Conservation (phyloP, 495 filamentous ascomycete genomes). For the Xylaria telfairii region DNA sequence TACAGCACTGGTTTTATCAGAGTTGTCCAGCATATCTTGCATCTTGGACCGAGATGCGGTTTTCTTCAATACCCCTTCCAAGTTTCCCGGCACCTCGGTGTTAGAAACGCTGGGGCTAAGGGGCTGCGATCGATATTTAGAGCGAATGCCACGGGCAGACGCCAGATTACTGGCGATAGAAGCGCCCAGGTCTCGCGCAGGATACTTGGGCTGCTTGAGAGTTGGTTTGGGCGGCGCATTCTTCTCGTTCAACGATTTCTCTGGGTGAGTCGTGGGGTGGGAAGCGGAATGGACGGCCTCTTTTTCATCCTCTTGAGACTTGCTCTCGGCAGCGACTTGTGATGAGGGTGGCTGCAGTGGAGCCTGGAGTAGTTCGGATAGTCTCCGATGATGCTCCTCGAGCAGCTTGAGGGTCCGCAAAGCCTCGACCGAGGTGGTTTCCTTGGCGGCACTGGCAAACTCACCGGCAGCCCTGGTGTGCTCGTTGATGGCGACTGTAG, state of each 20-base stretch:
- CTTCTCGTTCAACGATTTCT: conserved; percentile 38
- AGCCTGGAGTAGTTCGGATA: conserved; percentile 78
- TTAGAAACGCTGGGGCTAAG: conserved; percentile 73
- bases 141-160: conserved; percentile 83
- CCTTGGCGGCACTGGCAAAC: conserved; percentile 80
- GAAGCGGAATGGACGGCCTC: conserved; percentile 34
- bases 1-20: conserved; percentile 51
- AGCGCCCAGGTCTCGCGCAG: conserved; percentile 71
- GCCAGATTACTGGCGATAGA: conserved; percentile 93
- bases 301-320: conserved; percentile 47
- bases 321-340: conserved; percentile 42
- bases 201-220: conserved; percentile 56
- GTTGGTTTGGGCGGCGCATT: conserved; percentile 53
- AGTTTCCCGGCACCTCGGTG: conserved; percentile 75
- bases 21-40: conserved; percentile 47
- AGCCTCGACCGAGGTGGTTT: conserved; percentile 80
- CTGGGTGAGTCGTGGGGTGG: conserved; percentile 8
- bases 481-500: conserved; percentile 80
- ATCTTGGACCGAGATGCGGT: conserved; percentile 46
- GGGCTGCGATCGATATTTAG: conserved; percentile 67
- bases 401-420: conserved; percentile 82
- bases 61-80: conserved; percentile 63
- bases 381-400: conserved; percentile 81
- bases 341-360: conserved; percentile 65
- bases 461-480: conserved; percentile 90